A percentile compares a stretch with the other conserved stretches of the same genome.
These are phyloP conservation scores for Solanum microdontum DNA, from an alignment of 257 asterid genomes.

Conservation along the genomic window DNA sequence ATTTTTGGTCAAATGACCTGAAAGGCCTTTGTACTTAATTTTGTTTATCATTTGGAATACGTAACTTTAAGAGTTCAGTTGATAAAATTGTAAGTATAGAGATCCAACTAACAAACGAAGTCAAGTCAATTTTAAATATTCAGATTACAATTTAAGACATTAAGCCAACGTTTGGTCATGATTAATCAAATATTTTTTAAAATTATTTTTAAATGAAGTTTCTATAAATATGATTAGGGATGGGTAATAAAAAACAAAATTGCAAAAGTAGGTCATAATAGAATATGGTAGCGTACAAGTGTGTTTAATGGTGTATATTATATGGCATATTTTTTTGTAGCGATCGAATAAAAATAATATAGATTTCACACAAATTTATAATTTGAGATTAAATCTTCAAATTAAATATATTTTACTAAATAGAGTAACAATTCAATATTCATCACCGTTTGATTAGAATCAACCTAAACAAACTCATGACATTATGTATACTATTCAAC, in stretches of 20 bases:
- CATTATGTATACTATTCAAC: not conserved
- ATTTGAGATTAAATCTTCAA: not conserved
- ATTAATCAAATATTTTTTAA: no score
- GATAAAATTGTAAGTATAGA: no score
- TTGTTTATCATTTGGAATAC: no score
- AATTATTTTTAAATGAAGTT: no score
- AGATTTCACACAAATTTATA: not conserved
- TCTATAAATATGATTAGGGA: not conserved
- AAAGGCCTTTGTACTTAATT: no score
- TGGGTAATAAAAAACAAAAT: not conserved
- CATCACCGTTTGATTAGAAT: not conserved
- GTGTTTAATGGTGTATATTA: not conserved
- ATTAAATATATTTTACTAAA: no score
- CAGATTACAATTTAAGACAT: no score
- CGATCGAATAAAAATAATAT: not conserved
- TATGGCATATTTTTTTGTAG: not conserved
- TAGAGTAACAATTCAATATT: not conserved
- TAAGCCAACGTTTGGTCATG: no score
- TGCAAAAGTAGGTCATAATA: not conserved
- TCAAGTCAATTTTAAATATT: no score
- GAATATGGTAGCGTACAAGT: not conserved
- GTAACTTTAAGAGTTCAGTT: no score
- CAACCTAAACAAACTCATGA: not conserved
- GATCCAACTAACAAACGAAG: no score
- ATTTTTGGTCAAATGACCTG: not conserved